Percentiles rank a stretch among this genome's conserved stretches.
These are phyloP conservation scores for Diaporthe ampelina DNA, from an alignment of 2,329 filamentous ascomycete species.

Conservation along the genomic window DNA sequence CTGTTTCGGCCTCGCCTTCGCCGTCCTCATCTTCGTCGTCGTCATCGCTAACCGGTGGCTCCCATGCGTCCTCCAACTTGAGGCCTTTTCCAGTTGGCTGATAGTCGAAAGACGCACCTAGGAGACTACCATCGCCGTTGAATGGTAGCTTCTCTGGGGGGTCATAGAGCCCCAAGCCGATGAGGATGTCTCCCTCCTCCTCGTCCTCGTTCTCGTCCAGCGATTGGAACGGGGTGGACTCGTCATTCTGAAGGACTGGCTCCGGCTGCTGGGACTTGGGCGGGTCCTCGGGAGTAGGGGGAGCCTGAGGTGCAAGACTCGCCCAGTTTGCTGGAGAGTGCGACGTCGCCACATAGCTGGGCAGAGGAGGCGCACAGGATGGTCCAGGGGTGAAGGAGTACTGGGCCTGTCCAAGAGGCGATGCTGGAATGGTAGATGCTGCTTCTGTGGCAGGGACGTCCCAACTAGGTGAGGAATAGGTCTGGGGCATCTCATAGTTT, in stretches of 20 bases:
- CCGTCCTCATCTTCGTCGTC: slow-evolving; percentile 63
- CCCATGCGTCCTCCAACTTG: slow-evolving; percentile 86
- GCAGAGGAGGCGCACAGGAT: slow-evolving; percentile 19
- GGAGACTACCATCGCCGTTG: slow-evolving; percentile 50
- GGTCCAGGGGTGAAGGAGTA: not conserved
- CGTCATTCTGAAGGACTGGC: slow-evolving; percentile 61
- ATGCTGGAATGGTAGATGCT: slow-evolving; percentile 26
- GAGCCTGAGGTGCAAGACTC: slow-evolving; percentile 49
- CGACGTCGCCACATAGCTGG: slow-evolving; percentile 41
- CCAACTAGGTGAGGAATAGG: slow-evolving; percentile 58
- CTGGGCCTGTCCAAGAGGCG: slow-evolving; percentile 14
- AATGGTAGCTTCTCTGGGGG: slow-evolving; percentile 70
- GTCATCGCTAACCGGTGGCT: slow-evolving; percentile 73
- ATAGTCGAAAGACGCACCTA: slow-evolving; percentile 63
- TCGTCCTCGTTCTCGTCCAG: slow-evolving; percentile 66
- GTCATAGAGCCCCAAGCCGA: slow-evolving; percentile 89
- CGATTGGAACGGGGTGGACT: slow-evolving; percentile 62
- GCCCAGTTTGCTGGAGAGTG: slow-evolving; percentile 39
- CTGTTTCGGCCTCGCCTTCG: slow-evolving; percentile 48
- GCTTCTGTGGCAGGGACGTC: slow-evolving; percentile 43
- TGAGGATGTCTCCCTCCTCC: slow-evolving; percentile 76
- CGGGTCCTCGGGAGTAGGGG: slow-evolving; percentile 72
- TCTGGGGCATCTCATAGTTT: slow-evolving; percentile 52
- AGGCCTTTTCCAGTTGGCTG: slow-evolving; percentile 76
- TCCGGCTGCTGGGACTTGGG: slow-evolving; percentile 64